Evolutionary conservation across 768 basidiomycete genomes (phyloP), one percentile per base, ranked within the genome.

Genomic region (Macrolepiota fuliginosa): DNA sequence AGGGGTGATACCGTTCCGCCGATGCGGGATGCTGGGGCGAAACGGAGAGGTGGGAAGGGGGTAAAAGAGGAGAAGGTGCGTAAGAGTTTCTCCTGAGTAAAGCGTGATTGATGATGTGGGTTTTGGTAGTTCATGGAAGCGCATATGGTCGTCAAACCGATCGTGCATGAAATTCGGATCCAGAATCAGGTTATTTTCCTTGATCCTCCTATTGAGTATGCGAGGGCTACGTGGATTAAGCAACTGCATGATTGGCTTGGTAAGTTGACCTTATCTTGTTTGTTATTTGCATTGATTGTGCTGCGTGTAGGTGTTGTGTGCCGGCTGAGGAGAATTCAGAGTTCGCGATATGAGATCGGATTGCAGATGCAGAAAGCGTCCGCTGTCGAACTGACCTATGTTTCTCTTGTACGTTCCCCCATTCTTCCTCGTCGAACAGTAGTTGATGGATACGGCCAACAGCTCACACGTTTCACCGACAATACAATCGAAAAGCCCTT

Each of bases 141-240:
- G 13, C 82, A 83, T 63, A 86, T 96, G 83, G 80, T 82, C 1
- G 73, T 98, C 65, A 89, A 91, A 66, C 92, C 94, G 0, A 89
- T 97, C 61, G 82, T 96, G 6, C 96, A 98, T 73, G 96, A 98
- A 72, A 92, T 98, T 64, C 86, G 96, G 75, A 98, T 98, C 83
- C 92, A 96, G 70, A 97, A 99, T 71, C 97, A 99, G 72, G 94
- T 98, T 65, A 98, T 99, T 73, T 98, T 97, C 79, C 81, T 98
- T 55, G 96, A 98, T 72, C 97, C 97, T 27, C 97, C 97, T 62
- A 93, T 98, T 77, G 96, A 98, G 73, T 86, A 92, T 67, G 94
- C 96, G 0, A 86, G 96, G 45, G 86, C 90, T 54, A 90, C 84
- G 9, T 98, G 96, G 96, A 83, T 96, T 63, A 83, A 82, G 49